phyloP scores from a whole-genome alignment of 192 early-diverging fungal species.

The Powellomyces hirtus region DNA sequence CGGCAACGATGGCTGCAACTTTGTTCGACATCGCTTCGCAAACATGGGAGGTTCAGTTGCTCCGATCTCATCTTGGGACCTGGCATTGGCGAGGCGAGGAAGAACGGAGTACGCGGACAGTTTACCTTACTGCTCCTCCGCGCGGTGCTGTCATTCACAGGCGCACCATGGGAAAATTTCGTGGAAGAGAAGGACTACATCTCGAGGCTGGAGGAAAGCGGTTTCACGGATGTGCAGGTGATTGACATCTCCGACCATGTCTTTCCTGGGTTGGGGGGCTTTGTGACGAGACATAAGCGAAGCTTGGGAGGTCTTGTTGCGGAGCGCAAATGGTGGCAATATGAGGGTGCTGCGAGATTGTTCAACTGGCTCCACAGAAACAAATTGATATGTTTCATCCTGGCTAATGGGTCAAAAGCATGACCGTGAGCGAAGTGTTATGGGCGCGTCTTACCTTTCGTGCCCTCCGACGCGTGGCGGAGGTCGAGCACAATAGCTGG shows the following conservation, averaged over 20 bases:
- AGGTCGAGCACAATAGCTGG: too few relatives aligned
- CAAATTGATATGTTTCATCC: constrained; percentile 14
- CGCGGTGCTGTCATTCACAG: neutral
- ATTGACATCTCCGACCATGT: constrained; percentile 34
- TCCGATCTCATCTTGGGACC: constrained; percentile 34
- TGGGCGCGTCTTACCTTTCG: too few relatives aligned
- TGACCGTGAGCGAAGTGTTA: too few relatives aligned
- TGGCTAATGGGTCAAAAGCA: constrained; percentile 1
- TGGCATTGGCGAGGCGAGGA: neutral
- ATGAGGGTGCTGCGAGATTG: constrained; percentile 15
- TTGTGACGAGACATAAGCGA: constrained; percentile 8
- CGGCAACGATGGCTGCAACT: constrained; percentile 23
- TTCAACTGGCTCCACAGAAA: constrained; percentile 11
- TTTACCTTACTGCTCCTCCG: constrained; percentile 5
- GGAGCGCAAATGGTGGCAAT: constrained; percentile 8
- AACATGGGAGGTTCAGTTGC: constrained; percentile 10
- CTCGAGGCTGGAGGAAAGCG: neutral
- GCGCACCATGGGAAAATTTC: constrained; percentile 35
- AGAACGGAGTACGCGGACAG: too few relatives aligned
- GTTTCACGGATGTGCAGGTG: constrained; percentile 30
- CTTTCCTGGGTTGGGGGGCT: constrained; percentile 36
- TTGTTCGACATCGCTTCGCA: neutral
- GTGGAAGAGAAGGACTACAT: constrained; percentile 13
- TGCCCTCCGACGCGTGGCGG: too few relatives aligned
- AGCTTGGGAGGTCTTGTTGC: constrained; percentile 15